Conservation (phyloP, 1,284 basidiomycete species). For the Schizophyllum commune region DNA sequence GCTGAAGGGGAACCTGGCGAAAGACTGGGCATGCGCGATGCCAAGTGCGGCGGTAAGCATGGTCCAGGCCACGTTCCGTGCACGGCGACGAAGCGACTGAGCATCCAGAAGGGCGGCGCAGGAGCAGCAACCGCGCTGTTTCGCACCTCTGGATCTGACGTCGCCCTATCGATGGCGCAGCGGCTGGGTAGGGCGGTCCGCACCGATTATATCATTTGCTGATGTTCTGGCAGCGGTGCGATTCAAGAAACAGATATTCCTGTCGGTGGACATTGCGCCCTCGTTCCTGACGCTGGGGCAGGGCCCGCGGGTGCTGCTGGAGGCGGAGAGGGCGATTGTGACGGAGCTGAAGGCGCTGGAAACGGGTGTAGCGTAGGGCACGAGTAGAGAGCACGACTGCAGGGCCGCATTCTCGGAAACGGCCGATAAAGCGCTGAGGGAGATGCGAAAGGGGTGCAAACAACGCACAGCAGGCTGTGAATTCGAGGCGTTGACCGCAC, state of each 20-base stretch:
- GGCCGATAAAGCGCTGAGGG: background rate
- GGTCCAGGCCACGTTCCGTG: background rate
- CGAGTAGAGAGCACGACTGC: background rate
- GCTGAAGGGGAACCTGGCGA: background rate
- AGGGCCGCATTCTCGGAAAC: background rate
- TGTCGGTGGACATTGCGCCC: constrained; percentile 59
- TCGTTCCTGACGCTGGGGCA: constrained; percentile 35
- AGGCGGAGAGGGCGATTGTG: constrained; percentile 52
- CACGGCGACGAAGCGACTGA: background rate
- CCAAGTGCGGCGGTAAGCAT: background rate
- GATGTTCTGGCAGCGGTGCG: constrained; percentile 39
- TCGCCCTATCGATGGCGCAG: constrained; percentile 67
- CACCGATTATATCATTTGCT: constrained; percentile 1
- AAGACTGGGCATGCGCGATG: background rate
- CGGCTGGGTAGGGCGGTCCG: constrained; percentile 55
- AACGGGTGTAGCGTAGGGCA: background rate
- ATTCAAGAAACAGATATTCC: constrained; percentile 58
- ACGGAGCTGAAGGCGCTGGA: constrained; percentile 38
- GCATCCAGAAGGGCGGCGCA: background rate
- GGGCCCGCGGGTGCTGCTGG: constrained; percentile 38
- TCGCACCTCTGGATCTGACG: constrained; percentile 56
- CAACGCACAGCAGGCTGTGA: background rate
- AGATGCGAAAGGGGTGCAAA: background rate
- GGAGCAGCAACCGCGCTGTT: constrained; percentile 52
- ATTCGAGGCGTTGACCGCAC: background rate